Conservation (phyloP, 345 rosid genomes). For the Ceriops tagal region DNA sequence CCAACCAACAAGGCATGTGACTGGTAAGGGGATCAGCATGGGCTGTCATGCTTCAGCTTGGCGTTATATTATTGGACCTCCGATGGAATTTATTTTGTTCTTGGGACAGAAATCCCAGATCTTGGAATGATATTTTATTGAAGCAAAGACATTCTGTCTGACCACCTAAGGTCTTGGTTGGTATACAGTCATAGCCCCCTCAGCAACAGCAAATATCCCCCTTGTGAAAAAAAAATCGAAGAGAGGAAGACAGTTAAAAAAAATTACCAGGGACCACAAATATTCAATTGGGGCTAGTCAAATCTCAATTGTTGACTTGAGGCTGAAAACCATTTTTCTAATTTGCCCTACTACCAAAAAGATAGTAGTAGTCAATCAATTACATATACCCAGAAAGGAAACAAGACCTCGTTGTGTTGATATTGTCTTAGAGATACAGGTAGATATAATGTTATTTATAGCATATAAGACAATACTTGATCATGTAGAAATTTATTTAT, state of each 20-base stretch:
- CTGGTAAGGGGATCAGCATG: slow-evolving; percentile 5
- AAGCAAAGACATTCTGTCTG: slow-evolving; percentile 17
- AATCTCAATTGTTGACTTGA: background rate
- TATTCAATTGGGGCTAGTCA: background rate
- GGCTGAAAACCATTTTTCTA: background rate
- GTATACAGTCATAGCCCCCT: slow-evolving; percentile 13
- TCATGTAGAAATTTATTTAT: no score
- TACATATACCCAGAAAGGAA: background rate
- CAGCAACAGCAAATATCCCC: background rate
- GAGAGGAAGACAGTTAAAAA: no score
- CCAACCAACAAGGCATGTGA: slow-evolving; percentile 28
- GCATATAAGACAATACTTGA: no score
- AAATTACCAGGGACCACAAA: no score
- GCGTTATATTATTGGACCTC: background rate
- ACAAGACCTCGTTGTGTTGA: no score
- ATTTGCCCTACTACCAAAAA: background rate
- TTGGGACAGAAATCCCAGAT: slow-evolving; percentile 9
- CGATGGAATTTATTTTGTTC: slow-evolving; percentile 11
- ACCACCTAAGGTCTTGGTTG: background rate
- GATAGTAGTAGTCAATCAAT: background rate
- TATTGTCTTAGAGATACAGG: no score
- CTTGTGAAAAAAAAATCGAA: no score
- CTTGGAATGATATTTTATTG: slow-evolving; percentile 4
- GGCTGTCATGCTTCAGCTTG: slow-evolving; percentile 20
- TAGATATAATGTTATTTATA: no score